Evolutionary conservation across 306 rosid genomes (phyloP).

Genomic region (Astragalus membranaceus): DNA sequence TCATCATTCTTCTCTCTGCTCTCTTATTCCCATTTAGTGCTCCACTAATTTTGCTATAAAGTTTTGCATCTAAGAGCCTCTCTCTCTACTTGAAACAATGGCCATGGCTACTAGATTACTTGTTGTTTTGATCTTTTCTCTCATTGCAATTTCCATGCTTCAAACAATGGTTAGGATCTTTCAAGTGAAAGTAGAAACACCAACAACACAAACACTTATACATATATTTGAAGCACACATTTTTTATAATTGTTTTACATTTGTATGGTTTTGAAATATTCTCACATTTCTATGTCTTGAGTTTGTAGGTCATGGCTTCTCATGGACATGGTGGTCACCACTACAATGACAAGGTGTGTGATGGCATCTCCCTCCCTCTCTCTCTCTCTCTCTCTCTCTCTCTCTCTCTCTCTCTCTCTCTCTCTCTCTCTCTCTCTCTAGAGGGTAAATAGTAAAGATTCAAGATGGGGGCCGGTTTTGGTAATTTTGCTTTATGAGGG

Average conservation of each 20-base stretch:
- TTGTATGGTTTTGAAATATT: background rate
- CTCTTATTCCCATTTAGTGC: background rate
- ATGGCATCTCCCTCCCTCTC: background rate
- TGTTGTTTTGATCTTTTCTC: conserved; percentile 41
- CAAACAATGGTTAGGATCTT: conserved; percentile 47
- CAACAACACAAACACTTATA: background rate
- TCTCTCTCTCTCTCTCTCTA: background rate
- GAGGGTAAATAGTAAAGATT: background rate
- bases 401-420: background rate
- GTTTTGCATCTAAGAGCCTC: background rate
- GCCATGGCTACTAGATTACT: conserved; percentile 51
- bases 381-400: background rate
- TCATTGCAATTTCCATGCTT: conserved; percentile 62
- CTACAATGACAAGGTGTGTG: conserved; percentile 30
- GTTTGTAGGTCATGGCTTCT: conserved; percentile 56
- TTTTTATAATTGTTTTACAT: background rate
- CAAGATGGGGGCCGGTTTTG: background rate
- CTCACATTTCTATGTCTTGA: background rate
- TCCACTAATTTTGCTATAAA: background rate
- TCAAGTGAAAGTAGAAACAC: background rate
- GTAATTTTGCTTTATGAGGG: background rate
- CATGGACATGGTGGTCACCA: conserved; percentile 60
- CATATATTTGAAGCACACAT: background rate
- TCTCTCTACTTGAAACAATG: conserved; percentile 21
- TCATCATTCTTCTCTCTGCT: conserved; percentile 7